Conservation (phyloP, 768 basidiomycete genomes). For the Lepiota venenata region DNA sequence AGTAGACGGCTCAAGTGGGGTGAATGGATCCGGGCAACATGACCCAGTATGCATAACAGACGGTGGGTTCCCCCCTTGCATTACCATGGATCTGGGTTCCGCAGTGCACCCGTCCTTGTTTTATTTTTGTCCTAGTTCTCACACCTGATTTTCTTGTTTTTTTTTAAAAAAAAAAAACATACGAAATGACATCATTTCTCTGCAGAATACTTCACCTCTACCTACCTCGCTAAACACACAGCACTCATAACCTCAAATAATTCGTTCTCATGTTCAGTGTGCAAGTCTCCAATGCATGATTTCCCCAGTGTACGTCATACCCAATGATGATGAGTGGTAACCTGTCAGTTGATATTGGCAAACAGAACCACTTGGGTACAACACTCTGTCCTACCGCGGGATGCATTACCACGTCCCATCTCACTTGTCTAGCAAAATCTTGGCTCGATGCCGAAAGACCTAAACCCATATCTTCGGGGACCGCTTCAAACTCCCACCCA, state of each 20-base stretch:
- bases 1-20: conserved; percentile 57
- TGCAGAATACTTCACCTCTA: conserved; percentile 45
- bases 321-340: not conserved
- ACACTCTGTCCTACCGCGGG: conserved; percentile 49
- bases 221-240: conserved; percentile 46
- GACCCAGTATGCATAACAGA: conserved; percentile 59
- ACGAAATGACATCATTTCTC: not conserved
- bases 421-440: conserved; percentile 49
- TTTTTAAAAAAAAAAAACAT: not conserved
- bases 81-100: conserved; percentile 3
- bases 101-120: not conserved
- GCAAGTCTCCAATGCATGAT: conserved; percentile 35
- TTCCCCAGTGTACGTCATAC: conserved; percentile 37
- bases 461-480: not conserved
- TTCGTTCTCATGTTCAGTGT: conserved; percentile 43
- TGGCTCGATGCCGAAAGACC: conserved; percentile 32
- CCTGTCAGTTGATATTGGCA: not conserved
- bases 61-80: conserved; percentile 30
- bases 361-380: conserved; percentile 46
- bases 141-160: not conserved
- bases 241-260: conserved; percentile 33
- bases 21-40: conserved; percentile 45
- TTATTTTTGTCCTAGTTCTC: not conserved
- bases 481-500: not conserved
- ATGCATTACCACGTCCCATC: conserved; percentile 55